Base-by-base conservation (phyloP, 371 early-diverging fungal species). In the Mortierella sp. region DNA sequence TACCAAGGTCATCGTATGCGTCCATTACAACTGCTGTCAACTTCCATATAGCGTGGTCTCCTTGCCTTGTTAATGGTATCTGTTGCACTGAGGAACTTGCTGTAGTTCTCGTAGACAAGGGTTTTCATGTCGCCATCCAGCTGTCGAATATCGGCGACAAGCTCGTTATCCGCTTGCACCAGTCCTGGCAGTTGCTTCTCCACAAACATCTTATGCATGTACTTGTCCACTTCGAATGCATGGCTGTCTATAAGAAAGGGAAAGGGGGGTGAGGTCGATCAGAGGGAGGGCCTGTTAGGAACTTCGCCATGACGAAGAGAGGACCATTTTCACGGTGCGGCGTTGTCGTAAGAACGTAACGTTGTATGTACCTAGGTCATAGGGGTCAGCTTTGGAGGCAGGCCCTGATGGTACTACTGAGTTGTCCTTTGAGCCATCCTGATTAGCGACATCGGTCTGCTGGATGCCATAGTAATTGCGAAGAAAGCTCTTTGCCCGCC, bases 71-170 rank as follows among this genome's bases (percentile, higher is more conserved):
- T 84, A 47, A 98, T 95, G 1, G 98, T 96, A 71, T 97, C 97
- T 1, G 97, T 95, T 1, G 98, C 98, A 55, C 93, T 92, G 64
- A 97, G 96, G 76, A 98, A 97, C 88, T 96, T 96, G 90, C 89
- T 94, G 75, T 98, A 98, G 88, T 98, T 98, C 85, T 97, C 97
- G 79, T 98, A 98, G 2, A 98, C 98, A 26, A 98, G 88, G 0
- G 98, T 97, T 80, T 98, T 97, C 96, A 97, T 96, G 48, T 96
- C 96, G n/a, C 96, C 95, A 75, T 98, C 97, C 72, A 98, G 91
- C 68, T 96, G 93, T 73, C 95, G 89, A 63, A 96, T 93, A 66
- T 95, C 96, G 89, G 90, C 87, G 19, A 94, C 91, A 16, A 97
- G 89, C 37, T 92, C 89, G 80, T 95, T 96, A 73, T 95, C 93